phyloP scores from a whole-genome alignment of 108 stramenopile genomes.

The Asterionellopsis glacialis region DNA sequence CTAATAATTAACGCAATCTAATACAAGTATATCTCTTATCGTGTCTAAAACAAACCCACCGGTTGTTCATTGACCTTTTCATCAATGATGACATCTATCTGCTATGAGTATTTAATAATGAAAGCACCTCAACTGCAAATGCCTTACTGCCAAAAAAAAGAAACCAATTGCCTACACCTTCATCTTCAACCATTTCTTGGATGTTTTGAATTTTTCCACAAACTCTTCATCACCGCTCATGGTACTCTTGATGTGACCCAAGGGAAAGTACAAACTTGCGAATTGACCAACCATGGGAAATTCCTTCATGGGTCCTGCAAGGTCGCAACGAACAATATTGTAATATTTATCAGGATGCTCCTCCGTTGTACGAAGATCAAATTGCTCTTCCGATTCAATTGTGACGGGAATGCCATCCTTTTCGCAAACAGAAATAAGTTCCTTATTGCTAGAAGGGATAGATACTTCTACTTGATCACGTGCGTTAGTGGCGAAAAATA shows the following conservation, averaged over 20 bases:
- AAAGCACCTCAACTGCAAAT: no score
- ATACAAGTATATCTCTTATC: no score
- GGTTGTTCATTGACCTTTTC: no score
- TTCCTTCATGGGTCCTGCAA: constrained; percentile 16
- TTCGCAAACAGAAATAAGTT: constrained; percentile 30
- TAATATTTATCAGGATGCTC: constrained; percentile 14
- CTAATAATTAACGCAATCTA: no score
- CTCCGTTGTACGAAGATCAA: constrained; percentile 13
- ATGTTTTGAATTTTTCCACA: constrained; percentile 28
- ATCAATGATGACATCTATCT: no score
- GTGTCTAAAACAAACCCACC: no score
- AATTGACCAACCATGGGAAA: constrained; percentile 82
- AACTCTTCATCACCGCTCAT: constrained; percentile 73
- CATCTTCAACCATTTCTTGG: constrained; percentile 63
- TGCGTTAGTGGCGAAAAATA: constrained; percentile 78
- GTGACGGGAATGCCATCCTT: constrained; percentile 39
- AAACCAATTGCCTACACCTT: background rate
- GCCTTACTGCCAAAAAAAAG: no score
- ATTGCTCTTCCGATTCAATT: constrained; percentile 30
- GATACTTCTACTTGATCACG: constrained; percentile 61
- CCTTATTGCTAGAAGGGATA: constrained; percentile 31
- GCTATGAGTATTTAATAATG: no score
- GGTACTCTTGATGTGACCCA: constrained; percentile 85
- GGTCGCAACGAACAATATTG: constrained; percentile 26
- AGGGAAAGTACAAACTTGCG: constrained; percentile 57